Base-by-base conservation (phyloP, 2,329 filamentous ascomycete genomes). In the Apiospora koreana region DNA sequence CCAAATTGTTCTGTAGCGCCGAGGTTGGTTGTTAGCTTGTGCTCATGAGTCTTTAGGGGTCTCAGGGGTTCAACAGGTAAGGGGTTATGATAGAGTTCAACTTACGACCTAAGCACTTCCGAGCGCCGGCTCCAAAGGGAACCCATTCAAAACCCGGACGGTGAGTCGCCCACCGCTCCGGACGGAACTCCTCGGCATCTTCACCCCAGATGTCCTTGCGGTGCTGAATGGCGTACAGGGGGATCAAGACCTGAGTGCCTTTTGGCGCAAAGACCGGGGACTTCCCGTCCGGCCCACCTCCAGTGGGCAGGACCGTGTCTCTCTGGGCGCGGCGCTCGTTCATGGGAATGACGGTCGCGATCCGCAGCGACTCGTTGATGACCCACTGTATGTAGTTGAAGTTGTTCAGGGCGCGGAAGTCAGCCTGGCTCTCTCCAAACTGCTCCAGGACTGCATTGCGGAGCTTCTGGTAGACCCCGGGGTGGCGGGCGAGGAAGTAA, bases 91-190 rank as follows among this genome's bases (percentile, higher is more conserved):
- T 25, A 65, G 41, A 21, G 25, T 65, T 67, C 62, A 41, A 79
- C 75, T 76, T 72, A 75, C 77, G 79, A 64, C 79, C 79, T 16
- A 80, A 69, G 70, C 79, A 81, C 62, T 80, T 80, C 67, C 79
- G 73, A 5, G 79, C 78, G 0, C 78, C 79, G 6, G 78, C 79
- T 38, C 79, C 80, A 69, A 80, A 81, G 1, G 78, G 75, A 16
- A 79, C 72, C 66, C 74, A 80, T 69, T 77, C 79, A 76, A 77
- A 80, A 6, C 73, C 73, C 0, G 72, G 68, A 16, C 74, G 73
- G 43, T 72, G 70, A 28, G 73, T 74, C 23, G 74, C 75, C 76
- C 80, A 82, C 25, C 80, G 71, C 69, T 81, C 79, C 0, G 80
- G 80, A 2, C 75, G 72, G 70, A 81, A 81, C 67, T 78, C 75